These are phyloP conservation scores for Carallia brachiata DNA, from an alignment of 345 rosid genomes.

Conservation along the genomic window DNA sequence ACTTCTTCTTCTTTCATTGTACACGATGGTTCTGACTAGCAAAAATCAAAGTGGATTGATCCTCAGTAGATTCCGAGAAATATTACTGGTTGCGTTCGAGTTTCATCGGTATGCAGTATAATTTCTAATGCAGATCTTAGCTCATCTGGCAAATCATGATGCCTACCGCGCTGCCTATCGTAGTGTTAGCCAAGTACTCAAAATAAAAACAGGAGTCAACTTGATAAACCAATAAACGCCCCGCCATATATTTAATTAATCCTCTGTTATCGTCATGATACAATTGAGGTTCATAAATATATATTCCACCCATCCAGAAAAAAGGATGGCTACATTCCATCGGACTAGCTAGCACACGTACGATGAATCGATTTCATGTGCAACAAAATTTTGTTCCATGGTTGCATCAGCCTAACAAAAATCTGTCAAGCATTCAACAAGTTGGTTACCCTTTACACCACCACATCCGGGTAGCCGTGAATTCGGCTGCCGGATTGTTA, in stretches of 20 bases:
- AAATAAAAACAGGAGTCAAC: no score
- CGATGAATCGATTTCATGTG: not conserved
- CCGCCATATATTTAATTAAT: conserved; percentile 9
- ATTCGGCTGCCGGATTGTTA: conserved; percentile 11
- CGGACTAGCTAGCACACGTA: not conserved
- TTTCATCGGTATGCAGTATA: no score
- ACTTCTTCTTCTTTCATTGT: not conserved
- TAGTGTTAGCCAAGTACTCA: no score
- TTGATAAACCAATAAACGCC: not conserved
- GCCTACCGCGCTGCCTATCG: no score
- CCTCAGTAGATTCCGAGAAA: no score
- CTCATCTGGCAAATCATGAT: no score
- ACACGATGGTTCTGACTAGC: not conserved
- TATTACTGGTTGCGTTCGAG: no score
- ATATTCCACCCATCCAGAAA: conserved; percentile 15
- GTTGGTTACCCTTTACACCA: not conserved
- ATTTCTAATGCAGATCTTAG: no score
- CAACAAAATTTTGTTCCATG: not conserved
- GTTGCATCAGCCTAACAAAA: conserved; percentile 4
- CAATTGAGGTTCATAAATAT: conserved; percentile 5
- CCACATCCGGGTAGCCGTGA: conserved; percentile 9
- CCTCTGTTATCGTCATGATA: conserved; percentile 12
- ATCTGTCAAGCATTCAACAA: not conserved
- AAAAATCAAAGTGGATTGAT: not conserved
- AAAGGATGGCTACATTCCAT: not conserved